Evolutionary conservation across 2,329 filamentous ascomycete genomes (phyloP).

Genomic region (Apiospora marii): DNA sequence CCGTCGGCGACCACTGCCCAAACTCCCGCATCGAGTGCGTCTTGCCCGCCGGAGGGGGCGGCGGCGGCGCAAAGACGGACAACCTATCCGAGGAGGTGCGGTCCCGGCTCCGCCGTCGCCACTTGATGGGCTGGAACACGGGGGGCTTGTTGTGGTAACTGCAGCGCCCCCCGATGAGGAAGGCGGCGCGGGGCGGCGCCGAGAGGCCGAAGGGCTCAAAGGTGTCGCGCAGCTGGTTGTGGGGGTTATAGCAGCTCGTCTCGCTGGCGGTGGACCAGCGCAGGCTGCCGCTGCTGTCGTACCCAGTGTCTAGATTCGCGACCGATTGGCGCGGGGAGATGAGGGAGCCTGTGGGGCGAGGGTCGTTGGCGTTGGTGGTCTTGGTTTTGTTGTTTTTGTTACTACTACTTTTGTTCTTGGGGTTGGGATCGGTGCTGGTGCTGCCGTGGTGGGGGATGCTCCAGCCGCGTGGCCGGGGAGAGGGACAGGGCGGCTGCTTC

Average conservation of each 20-base stretch:
- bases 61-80: not conserved
- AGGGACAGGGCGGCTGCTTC: not conserved
- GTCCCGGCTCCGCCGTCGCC: not conserved
- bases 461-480: not conserved
- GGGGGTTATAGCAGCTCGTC: not conserved
- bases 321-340: not conserved
- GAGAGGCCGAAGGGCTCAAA: not conserved
- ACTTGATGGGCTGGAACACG: conserved; percentile 18
- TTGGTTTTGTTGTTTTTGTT: not conserved
- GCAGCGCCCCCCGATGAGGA: not conserved
- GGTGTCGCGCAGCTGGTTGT: not conserved
- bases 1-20: not conserved
- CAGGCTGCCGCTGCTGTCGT: not conserved
- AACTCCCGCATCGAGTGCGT: conserved; percentile 13
- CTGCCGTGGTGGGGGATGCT: not conserved
- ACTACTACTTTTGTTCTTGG: no score
- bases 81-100: not conserved
- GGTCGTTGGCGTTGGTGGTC: not conserved
- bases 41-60: not conserved
- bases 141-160: not conserved
- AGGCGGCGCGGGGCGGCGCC: not conserved
- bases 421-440: not conserved
- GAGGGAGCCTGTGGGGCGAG: not conserved
- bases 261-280: not conserved
- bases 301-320: not conserved